Base-by-base conservation (phyloP, 2,329 filamentous ascomycete species). In the Botrytis aclada region DNA sequence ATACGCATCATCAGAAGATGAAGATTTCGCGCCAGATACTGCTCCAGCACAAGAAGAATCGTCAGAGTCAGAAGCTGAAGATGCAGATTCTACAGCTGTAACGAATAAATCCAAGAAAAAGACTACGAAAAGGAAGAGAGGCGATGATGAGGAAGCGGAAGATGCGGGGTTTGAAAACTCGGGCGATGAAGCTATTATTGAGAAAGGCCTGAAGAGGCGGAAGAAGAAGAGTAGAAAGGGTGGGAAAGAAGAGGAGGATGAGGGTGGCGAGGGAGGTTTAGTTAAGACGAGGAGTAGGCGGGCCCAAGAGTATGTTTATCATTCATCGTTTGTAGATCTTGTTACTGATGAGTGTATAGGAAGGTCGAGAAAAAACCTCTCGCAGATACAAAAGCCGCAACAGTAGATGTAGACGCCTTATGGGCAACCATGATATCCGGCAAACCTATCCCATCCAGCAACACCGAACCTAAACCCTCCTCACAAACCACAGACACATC, bases 271-370 rank as follows among this genome's bases (percentile, higher is more conserved):
- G 89, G 77, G 89, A 45, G 88, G 88, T 64, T 82, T 93, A 75
- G 85, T 94, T 81, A 93, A 92, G 84, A 94, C 92, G 65, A 86
- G 92, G 73, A 87, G 90, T 69, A 91, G 93, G 82, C 86, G 90
- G 74, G 90, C 90, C 29, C 84, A 84, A 63, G 91, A 92, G 87
- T 88, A 83, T 74, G 86, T 80, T n/a, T 18, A 2, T 60, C 47
- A 18, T 16, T 10, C 8, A 12, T 20, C 8, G 25, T 12, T 58
- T 34, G 10, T 1, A 22, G 32, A 18, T 2, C 6, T 25, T 5
- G 2, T 41, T 71, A 32, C 74, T 77, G 32, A 77, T 41, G 61
- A 14, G 12, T 25, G 3, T 12, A 41, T 39, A 77, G 77, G 34
- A 78, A 78, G 70, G 63, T 74, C 25, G 77, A 80, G 54, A 79